These are phyloP conservation scores for Odonthalia washingtoniensis DNA, from an alignment of 31 red algal species.

Conservation along the genomic window DNA sequence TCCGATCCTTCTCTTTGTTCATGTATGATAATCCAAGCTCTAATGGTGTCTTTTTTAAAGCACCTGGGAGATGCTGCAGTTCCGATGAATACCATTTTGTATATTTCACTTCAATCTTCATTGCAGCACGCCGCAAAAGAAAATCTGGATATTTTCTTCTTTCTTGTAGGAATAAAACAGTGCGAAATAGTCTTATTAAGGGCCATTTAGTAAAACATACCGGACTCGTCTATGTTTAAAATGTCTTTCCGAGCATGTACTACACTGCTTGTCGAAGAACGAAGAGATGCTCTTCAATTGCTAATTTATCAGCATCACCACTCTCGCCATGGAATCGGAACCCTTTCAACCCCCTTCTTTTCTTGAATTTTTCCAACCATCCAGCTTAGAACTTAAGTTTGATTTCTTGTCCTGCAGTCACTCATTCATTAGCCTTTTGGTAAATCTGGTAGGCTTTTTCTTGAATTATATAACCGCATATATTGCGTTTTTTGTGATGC, in stretches of 20 bases:
- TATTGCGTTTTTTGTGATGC: neutral
- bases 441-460: neutral
- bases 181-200: constrained; percentile 14
- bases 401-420: neutral
- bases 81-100: constrained; percentile 27
- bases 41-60: constrained; percentile 14
- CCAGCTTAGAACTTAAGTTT: constrained; percentile 17
- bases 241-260: neutral
- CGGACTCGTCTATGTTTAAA: constrained; percentile 32
- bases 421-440: neutral
- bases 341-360: constrained; percentile 14
- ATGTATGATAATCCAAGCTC: constrained; percentile 15
- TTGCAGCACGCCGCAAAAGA: constrained; percentile 36
- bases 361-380: constrained; percentile 37
- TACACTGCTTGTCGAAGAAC: neutral
- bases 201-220: constrained; percentile 31
- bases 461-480: constrained; percentile 1
- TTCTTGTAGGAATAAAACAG: constrained; percentile 9
- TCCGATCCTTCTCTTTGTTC: constrained; percentile 20
- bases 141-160: constrained; percentile 15
- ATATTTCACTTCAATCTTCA: constrained; percentile 21
- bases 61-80: neutral
- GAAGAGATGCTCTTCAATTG: neutral
- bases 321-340: constrained; percentile 31
- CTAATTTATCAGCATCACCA: constrained; percentile 11